Conservation (phyloP, 441 rosid genomes). For the Kokia cookei region DNA sequence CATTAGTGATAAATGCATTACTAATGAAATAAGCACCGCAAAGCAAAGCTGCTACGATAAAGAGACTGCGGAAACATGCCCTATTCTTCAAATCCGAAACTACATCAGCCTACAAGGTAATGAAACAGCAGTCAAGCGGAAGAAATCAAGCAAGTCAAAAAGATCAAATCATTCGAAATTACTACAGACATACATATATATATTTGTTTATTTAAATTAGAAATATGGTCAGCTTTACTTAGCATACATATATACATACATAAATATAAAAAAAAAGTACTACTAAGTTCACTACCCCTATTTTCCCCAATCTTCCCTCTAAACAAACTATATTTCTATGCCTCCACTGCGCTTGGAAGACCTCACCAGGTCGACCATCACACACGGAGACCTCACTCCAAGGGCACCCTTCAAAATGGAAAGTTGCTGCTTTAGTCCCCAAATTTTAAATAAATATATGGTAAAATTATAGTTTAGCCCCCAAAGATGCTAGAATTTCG, state of each 20-base stretch:
- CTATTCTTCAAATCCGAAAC: constrained; percentile 41
- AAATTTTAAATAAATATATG: too few species aligned
- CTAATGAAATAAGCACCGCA: constrained; percentile 59
- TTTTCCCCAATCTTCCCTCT: background rate
- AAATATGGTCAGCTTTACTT: background rate
- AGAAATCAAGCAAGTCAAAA: background rate
- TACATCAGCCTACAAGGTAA: constrained; percentile 30
- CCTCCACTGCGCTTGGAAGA: too few species aligned
- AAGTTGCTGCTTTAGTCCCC: too few species aligned
- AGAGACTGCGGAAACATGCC: constrained; percentile 51
- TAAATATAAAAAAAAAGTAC: background rate
- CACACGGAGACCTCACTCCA: too few species aligned
- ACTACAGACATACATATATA: background rate
- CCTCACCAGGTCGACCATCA: too few species aligned
- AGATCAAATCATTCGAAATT: background rate
- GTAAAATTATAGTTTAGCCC: too few species aligned
- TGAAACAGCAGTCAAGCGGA: background rate
- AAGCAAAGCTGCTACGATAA: constrained; percentile 40
- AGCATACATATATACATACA: background rate
- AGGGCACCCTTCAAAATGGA: too few species aligned
- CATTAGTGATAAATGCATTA: constrained; percentile 33
- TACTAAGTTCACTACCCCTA: background rate
- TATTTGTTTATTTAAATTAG: background rate
- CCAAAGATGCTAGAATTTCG: too few species aligned
- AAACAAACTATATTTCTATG: too few species aligned